phyloP scores from a whole-genome alignment of 106 monocot species.

The Platanthera guangdongensis region DNA sequence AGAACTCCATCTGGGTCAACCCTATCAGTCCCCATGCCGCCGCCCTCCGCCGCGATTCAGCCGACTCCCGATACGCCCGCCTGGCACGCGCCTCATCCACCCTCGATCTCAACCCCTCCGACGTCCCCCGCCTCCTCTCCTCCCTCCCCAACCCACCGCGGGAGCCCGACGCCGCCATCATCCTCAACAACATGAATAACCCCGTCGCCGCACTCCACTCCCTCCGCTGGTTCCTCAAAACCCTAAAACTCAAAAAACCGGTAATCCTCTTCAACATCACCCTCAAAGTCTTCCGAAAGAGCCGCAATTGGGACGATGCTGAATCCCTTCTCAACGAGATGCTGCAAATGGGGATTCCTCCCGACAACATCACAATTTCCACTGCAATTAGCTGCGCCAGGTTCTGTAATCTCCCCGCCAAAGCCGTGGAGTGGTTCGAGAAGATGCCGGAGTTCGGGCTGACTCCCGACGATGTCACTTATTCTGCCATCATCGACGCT shows the following conservation, averaged over 20 bases:
- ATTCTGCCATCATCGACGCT: constrained; percentile 68
- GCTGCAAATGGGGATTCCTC: constrained; percentile 34
- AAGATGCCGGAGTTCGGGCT: constrained; percentile 60
- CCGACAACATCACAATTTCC: constrained; percentile 72
- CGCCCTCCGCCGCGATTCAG: constrained; percentile 25
- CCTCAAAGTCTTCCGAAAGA: constrained; percentile 52
- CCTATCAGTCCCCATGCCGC: constrained; percentile 44
- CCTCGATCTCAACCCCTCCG: constrained; percentile 19
- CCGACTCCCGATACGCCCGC: constrained; percentile 44
- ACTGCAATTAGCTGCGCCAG: constrained; percentile 70
- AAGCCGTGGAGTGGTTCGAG: constrained; percentile 83
- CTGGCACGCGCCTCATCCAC: constrained; percentile 30
- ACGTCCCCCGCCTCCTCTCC: constrained; percentile 11
- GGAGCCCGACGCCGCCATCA: constrained; percentile 64
- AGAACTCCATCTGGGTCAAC: constrained; percentile 69
- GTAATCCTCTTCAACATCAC: constrained; percentile 74
- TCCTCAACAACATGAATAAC: constrained; percentile 54
- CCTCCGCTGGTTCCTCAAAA: constrained; percentile 53
- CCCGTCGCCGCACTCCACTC: constrained; percentile 31
- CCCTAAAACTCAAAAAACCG: constrained; percentile 27
- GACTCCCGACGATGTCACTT: constrained; percentile 56
- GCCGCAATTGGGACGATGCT: constrained; percentile 25
- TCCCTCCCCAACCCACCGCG: constrained; percentile 12
- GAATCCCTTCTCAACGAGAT: constrained; percentile 45
- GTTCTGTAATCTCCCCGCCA: constrained; percentile 40